Base-by-base conservation (phyloP, 176 grass and related monocot genomes). In the Tillandsia fasciculata region DNA sequence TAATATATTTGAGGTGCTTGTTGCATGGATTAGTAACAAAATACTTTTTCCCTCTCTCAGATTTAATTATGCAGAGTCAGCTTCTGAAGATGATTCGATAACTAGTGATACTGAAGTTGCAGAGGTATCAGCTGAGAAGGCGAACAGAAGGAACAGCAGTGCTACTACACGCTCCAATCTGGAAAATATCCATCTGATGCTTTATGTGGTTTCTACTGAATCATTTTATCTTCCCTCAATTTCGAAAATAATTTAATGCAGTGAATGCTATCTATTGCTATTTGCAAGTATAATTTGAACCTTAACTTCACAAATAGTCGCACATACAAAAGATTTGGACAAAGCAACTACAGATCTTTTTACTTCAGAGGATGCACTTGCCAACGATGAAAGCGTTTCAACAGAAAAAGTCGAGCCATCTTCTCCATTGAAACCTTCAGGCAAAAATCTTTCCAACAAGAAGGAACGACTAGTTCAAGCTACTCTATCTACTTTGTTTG, bases 401-500 rank as follows among this genome's bases (percentile, higher is more conserved):
- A 77, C 23, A 13, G 74, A 83, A 66, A 74, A 82, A 70, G 49
- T 33, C 70, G 53, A 52, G 64, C 71, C 81, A 78, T 54, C 78
- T 77, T 54, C 4, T 33, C 4, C 11, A 79, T 49, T n/a, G 28
- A 63, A 73, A 75, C 52, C 2, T 52, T 7, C 13, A 9, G 64
- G 77, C 47, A 73, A 56, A 69, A 20, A 82, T 78, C 63, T 80
- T 12, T 15, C 81, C 50, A 65, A 26, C 72, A 92, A 76, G 76
- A 96, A 82, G 74, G 81, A 76, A 26, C 68, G 81, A 78, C 81
- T 80, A 26, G 89, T 96, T 74, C 93, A 92, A 78, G 76, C 89
- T 83, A 92, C 86, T 72, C 70, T 96, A 69, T 96, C 89, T 74
- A 74, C 52, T 64, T 74, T 96, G 64, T 90, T 97, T 75, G 80